A percentile compares a stretch with the other conserved stretches of the same genome.
phyloP scores from a whole-genome alignment of 306 rosid genomes.

The Cicer judaicum region DNA sequence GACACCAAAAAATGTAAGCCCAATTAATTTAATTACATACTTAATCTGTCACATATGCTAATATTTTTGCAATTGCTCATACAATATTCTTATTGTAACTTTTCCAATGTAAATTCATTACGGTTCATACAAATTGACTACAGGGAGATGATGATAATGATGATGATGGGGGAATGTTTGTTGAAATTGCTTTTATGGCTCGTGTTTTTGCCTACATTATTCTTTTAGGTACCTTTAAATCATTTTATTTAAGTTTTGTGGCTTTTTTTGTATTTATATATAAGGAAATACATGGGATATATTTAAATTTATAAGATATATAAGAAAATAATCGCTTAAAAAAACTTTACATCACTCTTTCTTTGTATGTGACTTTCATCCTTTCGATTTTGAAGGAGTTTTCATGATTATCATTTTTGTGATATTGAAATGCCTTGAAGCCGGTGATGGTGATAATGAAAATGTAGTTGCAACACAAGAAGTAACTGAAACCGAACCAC shows the following conservation, averaged over 20 bases:
- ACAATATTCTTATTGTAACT: background rate
- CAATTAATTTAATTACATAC: background rate
- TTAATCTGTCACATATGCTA: no score
- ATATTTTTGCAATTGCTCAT: conserved; percentile 12
- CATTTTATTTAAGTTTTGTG: background rate
- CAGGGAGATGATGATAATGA: conserved; percentile 56
- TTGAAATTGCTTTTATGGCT: conserved; percentile 63
- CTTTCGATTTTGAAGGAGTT: conserved; percentile 52
- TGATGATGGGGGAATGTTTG: conserved; percentile 50
- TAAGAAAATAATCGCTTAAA: no score
- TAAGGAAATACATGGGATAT: no score
- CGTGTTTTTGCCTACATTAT: conserved; percentile 62
- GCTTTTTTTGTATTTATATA: no score
- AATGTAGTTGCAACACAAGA: conserved; percentile 19
- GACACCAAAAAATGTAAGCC: conserved; percentile 61
- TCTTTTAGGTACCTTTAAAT: conserved; percentile 58
- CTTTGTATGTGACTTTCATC: conserved; percentile 9
- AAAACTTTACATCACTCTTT: background rate
- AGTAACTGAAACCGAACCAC: conserved; percentile 56
- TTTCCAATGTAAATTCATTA: conserved; percentile 5
- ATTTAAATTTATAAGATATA: no score
- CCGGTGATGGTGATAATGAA: conserved; percentile 39
- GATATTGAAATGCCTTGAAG: conserved; percentile 62
- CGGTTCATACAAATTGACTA: conserved; percentile 8
- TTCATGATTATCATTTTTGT: conserved; percentile 45